Evolutionary conservation across 768 basidiomycete species (phyloP), one percentile per base, ranked within the genome.

Genomic region (Boletus barrowsii): DNA sequence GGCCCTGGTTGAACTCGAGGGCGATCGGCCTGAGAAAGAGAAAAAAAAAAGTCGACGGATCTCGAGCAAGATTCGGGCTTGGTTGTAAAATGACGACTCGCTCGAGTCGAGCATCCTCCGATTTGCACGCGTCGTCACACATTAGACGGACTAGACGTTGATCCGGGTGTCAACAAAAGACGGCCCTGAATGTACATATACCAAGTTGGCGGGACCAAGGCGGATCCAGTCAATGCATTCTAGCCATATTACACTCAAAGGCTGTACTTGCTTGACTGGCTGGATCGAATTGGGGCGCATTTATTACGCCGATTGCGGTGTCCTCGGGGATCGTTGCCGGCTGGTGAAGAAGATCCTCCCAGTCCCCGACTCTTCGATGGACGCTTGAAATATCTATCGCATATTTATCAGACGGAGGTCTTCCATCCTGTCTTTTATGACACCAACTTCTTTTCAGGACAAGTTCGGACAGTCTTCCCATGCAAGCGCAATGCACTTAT

Each of bases 291-390:
- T 37, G 49, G 40, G 41, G 29, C 26, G 47, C 44, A 52, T 29
- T 43, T 24, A 20, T 36, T 37, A 47, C 53, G 10, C 52, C 48
- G 22, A 17, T 47, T 66, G 37, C 53, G 64, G 47, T 33, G 56
- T 61, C 62, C 58, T 60, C 63, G 64, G 61, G 53, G 17, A 44
- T 50, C 36, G 50, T 48, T 44, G n/a, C 53, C 39, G 37, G 47
- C 8, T 47, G 36, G 33, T 35, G 43, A 43, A 62, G 57, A 54
- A 61, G 65, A 64, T 64, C 61, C 61, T 54, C 53, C 53, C 46
- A 39, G 45, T 10, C 29, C 3, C 37, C 15, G 17, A 13, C 29
- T 44, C 64, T 67, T 67, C 65, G 49, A 58, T 49, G 51, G 43
- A 47, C 57, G 55, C 29, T 55, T 54, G 30, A 51, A 58, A 52